Evolutionary conservation across 78 protist species (phyloP), one percentile per base, ranked within the genome.

Genomic region (Dictyostelium capitatum): DNA sequence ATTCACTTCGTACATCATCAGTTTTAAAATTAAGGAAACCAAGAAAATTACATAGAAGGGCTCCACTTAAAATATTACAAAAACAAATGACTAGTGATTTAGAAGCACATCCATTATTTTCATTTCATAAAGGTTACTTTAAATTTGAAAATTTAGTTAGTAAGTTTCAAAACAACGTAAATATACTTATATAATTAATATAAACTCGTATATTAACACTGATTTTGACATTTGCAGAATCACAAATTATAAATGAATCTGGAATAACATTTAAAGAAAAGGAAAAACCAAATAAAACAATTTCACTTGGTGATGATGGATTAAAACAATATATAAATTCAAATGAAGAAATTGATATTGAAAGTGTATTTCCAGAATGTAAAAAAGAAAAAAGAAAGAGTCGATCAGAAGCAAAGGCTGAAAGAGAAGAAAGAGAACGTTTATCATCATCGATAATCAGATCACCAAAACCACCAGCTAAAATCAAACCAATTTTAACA

Each of bases 81-180:
- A 74, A 78, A 77, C 93, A 87, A 62, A 77, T 87, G 48, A 37
- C 62, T 8, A 77, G 69, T 28, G 93, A 87, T 4, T 28, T 78
- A 7, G 84, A 87, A 51, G 32, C 83, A 19, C 93, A 87, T 65
- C 93, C 93, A 30, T 37, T 87, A 54, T 77, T 75, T 17, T 64
- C 93, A 23, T 59, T 84, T 41, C 82, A 84, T 47, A 84, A 84
- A 47, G 59, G 80, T 56, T 84, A 84, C 62, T 84, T 51, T 75
- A 84, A 74, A 59, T 84, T 74, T 75, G 92, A 84, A 74, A 41
- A 65, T 59, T 17, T n/a, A 30, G 11, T 72, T 4, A 84, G 82
- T 74, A 84, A 47, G 91, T 83, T 8, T 19, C 0, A 19, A 4
- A 79, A 28, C 6, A 8, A 11, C 11, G 0, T 1, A 32, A 4